These are phyloP conservation scores for Aspergillus ostianus DNA, from an alignment of 495 filamentous ascomycete genomes.

Conservation along the genomic window DNA sequence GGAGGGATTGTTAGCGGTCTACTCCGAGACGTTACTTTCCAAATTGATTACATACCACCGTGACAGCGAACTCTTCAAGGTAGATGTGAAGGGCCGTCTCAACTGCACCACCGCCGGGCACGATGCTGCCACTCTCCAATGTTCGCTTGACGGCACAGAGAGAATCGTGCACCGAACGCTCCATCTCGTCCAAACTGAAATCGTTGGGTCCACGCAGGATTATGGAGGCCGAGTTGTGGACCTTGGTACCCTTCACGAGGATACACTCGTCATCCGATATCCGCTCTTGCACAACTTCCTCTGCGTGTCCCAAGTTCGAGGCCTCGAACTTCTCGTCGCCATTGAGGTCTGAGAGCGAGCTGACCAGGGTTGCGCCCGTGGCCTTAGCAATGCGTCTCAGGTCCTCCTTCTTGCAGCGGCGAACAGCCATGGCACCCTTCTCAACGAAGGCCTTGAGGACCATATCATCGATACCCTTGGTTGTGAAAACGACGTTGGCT, in stretches of 20 bases:
- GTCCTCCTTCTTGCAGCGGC: constrained; percentile 98
- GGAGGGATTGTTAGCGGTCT: constrained; percentile 18
- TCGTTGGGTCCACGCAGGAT: constrained; percentile 96
- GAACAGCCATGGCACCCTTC: constrained; percentile 91
- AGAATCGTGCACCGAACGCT: constrained; percentile 95
- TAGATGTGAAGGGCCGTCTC: constrained; percentile 99
- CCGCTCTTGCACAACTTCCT: constrained; percentile 93
- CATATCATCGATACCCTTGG: constrained; percentile 97
- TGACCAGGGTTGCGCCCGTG: constrained; percentile 88
- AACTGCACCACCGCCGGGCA: constrained; percentile 93
- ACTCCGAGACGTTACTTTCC: background rate
- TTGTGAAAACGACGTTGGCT: constrained; percentile 94
- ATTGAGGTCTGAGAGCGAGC: constrained; percentile 91
- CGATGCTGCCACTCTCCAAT: constrained; percentile 93
- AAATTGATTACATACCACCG: constrained; percentile 61
- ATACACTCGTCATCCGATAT: constrained; percentile 99
- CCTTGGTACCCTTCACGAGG: constrained; percentile 91
- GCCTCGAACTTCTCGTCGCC: constrained; percentile 96
- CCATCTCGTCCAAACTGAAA: constrained; percentile 98
- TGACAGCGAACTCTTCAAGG: constrained; percentile 98
- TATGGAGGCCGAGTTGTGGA: constrained; percentile 90
- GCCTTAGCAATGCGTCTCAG: constrained; percentile 93
- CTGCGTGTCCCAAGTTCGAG: constrained; percentile 82
- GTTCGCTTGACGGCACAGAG: constrained; percentile 96
- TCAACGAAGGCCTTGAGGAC: constrained; percentile 93